Base-by-base conservation (phyloP, 2,329 filamentous ascomycete species). In the Monosporascus sp. region DNA sequence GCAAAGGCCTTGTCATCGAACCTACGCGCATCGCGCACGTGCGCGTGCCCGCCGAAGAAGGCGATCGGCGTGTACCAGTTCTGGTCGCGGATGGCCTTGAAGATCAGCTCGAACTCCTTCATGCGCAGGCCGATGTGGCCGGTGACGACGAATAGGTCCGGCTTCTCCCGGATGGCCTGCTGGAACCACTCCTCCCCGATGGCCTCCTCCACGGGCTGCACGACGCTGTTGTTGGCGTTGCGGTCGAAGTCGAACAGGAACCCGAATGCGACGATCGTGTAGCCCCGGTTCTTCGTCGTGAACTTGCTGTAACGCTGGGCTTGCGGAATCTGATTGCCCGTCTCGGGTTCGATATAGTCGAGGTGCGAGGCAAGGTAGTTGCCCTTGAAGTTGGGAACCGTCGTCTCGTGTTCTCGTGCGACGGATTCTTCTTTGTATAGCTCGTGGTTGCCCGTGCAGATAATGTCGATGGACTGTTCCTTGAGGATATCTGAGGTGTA, bases 171-270 rank as follows among this genome's bases (percentile, higher is more conserved):
- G 53, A 97, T 88, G 7, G 90, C 91, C 52, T 89, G 78, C 61
- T 90, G 86, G 65, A 97, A 97, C 94, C 94, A 99, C 7, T 83
- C 72, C 68, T 96, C 85, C 66, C 89, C 84, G 62, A 97, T 80
- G 0, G 90, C 88, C 8, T 95, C 81, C 60, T 88, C 83, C 2
- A 96, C 92, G 0, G 80, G 82, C 61, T 90, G 85, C 0, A 97
- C 89, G 3, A 90, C 77, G 0, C 90, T 96, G 69, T 97, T 97
- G 68, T 96, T 94, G 52, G 88, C 87, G 68, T 96, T 96, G 18
- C 86, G 85, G 1, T 82, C 89, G 64, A 99, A 99, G 72, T 99
- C 86, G 70, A 97, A 99, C 3, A 99, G 74, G 70, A 99, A 97
- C 2, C 94, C 94, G 69, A 99, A 92, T 0, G 93, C 89, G 48